These are phyloP conservation scores for Kappamyces sp. DNA, from an alignment of 192 early-diverging fungal species.

Conservation along the genomic window DNA sequence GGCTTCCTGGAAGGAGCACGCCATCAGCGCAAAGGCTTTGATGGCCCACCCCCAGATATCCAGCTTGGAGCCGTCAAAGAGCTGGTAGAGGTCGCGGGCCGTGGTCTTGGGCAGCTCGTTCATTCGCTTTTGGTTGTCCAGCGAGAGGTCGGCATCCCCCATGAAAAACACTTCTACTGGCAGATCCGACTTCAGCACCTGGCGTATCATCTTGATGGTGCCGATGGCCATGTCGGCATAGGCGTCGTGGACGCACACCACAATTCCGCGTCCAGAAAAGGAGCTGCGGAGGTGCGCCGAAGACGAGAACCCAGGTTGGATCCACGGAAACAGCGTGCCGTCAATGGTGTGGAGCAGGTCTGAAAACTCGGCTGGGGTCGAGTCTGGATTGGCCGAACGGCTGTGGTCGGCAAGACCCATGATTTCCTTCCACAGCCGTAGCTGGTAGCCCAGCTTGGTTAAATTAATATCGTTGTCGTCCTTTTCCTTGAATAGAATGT, in stretches of 20 bases:
- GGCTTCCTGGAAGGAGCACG: slow-evolving; percentile 49
- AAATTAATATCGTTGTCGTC: no score
- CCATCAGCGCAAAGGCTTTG: slow-evolving; percentile 66
- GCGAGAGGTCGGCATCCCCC: slow-evolving; percentile 25
- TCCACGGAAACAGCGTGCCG: background rate
- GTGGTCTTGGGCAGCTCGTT: slow-evolving; percentile 1
- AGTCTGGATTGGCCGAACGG: no score
- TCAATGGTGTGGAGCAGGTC: background rate
- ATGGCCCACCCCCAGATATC: slow-evolving; percentile 18
- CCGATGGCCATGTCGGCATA: background rate
- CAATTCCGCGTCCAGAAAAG: slow-evolving; percentile 7
- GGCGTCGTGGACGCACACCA: slow-evolving; percentile 5
- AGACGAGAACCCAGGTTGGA: background rate
- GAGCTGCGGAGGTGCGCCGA: background rate
- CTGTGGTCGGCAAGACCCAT: no score
- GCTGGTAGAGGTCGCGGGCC: background rate
- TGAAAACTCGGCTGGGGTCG: no score
- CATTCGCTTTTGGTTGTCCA: slow-evolving; percentile 3
- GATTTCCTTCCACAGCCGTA: no score
- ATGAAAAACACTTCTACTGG: slow-evolving; percentile 58
- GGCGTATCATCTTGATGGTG: slow-evolving; percentile 12
- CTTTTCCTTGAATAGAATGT: no score
- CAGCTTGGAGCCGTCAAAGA: slow-evolving; percentile 5
- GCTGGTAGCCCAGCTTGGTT: no score
- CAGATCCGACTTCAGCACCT: slow-evolving; percentile 18